Conservation (phyloP, 2,329 filamentous ascomycete genomes). For the Arthrobotrys iridis region DNA sequence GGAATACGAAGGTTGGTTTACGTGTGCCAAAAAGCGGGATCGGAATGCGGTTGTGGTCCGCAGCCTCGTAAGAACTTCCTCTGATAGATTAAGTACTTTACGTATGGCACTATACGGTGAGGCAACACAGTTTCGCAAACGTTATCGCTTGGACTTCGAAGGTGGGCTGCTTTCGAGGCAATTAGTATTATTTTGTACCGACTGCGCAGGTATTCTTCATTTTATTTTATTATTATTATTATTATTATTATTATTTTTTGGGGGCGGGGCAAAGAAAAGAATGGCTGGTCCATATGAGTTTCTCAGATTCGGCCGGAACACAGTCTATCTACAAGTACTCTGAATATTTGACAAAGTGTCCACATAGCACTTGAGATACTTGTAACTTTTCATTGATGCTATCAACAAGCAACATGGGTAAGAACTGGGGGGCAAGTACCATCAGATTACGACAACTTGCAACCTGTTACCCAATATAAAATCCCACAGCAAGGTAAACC, state of each 20-base stretch:
- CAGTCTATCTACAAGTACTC: background rate
- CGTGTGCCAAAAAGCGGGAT: conserved; percentile 35
- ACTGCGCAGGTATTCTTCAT: background rate
- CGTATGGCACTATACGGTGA: background rate
- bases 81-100: background rate
- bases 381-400: background rate
- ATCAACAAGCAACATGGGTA: background rate
- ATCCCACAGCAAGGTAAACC: background rate
- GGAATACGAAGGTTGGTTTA: conserved; percentile 14
- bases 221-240: background rate
- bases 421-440: conserved; percentile 3
- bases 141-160: conserved; percentile 11
- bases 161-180: conserved; percentile 38
- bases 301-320: background rate
- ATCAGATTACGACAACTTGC: conserved; percentile 32
- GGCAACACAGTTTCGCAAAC: conserved; percentile 38
- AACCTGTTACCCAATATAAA: conserved; percentile 24
- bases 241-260: background rate
- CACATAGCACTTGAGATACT: conserved; percentile 4
- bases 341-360: conserved; percentile 36
- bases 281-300: background rate
- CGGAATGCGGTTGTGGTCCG: conserved; percentile 45
- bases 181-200: conserved; percentile 5
- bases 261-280: conserved; percentile 2
- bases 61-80: conserved; percentile 26